phyloP scores from a whole-genome alignment of 2,329 filamentous ascomycete species.

The Kalmusia sp. region DNA sequence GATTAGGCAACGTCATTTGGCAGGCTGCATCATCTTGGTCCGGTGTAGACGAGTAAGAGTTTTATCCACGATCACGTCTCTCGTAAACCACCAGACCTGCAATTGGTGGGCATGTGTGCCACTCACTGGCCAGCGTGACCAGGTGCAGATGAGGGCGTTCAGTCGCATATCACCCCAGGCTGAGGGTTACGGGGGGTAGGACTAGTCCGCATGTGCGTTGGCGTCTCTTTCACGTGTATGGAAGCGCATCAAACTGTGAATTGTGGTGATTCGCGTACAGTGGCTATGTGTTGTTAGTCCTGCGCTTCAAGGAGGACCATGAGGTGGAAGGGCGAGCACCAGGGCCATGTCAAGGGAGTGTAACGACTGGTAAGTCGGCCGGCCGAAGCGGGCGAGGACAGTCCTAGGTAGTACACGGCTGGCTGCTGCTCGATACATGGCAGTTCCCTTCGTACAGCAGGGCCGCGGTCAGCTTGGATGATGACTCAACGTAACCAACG shows the following conservation, averaged over 20 bases:
- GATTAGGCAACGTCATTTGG: conserved; percentile 8
- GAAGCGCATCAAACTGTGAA: neutral
- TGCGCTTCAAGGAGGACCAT: neutral
- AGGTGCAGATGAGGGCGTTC: conserved; percentile 15
- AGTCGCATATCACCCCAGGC: neutral
- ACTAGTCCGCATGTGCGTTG: no score
- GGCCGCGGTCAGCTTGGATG: conserved; percentile 1
- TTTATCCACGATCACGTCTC: conserved; percentile 4
- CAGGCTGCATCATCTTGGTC: conserved; percentile 10
- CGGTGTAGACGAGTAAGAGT: conserved; percentile 15
- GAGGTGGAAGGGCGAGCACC: neutral
- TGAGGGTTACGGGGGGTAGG: no score
- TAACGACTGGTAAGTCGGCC: conserved; percentile 4
- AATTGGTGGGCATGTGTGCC: conserved; percentile 10
- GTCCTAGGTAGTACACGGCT: conserved; percentile 8
- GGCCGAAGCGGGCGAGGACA: neutral
- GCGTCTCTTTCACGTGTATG: no score
- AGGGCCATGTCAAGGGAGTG: conserved; percentile 3
- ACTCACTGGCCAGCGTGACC: conserved; percentile 17
- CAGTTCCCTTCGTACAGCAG: neutral
- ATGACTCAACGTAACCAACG: neutral
- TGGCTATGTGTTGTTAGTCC: conserved; percentile 2
- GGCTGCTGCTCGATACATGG: conserved; percentile 1
- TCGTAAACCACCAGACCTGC: conserved; percentile 1
- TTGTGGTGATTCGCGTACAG: no score